Base-by-base conservation (phyloP, 352 stramenopile genomes). In the Globisporangium perplexum region DNA sequence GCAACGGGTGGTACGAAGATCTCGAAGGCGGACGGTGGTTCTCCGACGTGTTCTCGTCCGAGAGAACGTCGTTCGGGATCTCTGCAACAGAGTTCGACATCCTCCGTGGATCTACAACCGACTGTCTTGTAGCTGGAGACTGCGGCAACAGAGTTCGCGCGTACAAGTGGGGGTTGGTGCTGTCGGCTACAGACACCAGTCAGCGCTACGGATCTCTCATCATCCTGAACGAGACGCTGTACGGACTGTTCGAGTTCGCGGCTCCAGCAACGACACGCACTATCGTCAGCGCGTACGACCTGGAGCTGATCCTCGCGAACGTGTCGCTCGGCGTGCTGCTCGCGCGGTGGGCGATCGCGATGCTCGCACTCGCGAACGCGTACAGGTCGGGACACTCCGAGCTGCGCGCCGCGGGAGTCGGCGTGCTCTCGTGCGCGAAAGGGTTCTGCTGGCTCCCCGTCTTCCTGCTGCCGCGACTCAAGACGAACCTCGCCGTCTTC, bases 231-330 rank as follows among this genome's bases (percentile, higher is more conserved):
- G 68, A 48, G 1, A 50, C 50, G 0, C 62, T 61, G 7, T 74
- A 53, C 18, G 70, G 69, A 74, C 30, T 46, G 33, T 7, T 1
- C 1, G 18, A 2, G 26, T n/a, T n/a, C n/a, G n/a, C n/a, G n/a
- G n/a, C n/a, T n/a, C n/a, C n/a, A n/a, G n/a, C n/a, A n/a, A n/a
- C 39, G n/a, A 8, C 42, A 53, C 18, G 35, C 0, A 57, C 48
- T 0, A 42, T 74, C 17, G 22, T 44, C 7, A 71, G 55, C 52
- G 38, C 54, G 6, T 78, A 81, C 52, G 53, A 68, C 12, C 47
- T 74, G 23, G 57, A 69, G 10, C 65, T 52, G 14, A 63, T 75
- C 15, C 59, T 80, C 33, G 72, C 70, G 3, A 78, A 80, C 35
- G 0, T 62, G 0, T 71, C 70, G 11, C 23, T 77, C 5, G 59